phyloP scores from a whole-genome alignment of 2,329 filamentous ascomycete genomes.

The Aspergillus piperis region DNA sequence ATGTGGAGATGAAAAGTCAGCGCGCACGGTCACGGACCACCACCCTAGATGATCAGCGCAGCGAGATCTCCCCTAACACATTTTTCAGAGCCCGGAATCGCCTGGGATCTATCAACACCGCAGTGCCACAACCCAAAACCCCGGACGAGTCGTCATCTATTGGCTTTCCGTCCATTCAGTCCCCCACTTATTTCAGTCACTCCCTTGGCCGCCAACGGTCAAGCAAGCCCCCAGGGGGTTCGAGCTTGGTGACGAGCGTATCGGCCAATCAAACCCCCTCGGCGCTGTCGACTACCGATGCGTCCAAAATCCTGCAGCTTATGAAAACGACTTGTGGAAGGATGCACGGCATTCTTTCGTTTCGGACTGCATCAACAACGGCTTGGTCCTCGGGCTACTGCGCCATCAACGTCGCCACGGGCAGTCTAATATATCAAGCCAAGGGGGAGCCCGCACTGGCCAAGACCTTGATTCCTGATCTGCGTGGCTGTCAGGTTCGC shows the following conservation, averaged over 20 bases:
- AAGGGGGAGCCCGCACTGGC: conserved; percentile 51
- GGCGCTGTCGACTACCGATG: conserved; percentile 47
- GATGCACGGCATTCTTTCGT: conserved; percentile 56
- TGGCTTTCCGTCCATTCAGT: conserved; percentile 51
- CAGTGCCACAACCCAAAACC: conserved; percentile 36
- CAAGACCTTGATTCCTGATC: conserved; percentile 52
- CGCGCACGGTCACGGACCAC: conserved; percentile 45
- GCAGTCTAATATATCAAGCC: conserved; percentile 53
- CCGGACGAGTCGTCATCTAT: conserved; percentile 48
- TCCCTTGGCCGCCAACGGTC: conserved; percentile 36
- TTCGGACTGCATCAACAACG: conserved; percentile 44
- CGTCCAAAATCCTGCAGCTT: conserved; percentile 51
- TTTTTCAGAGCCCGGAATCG: conserved; percentile 39
- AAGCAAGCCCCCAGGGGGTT: conserved; percentile 35
- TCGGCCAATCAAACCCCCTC: conserved; percentile 31
- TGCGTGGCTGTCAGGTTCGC: conserved; percentile 52
- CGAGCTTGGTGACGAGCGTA: conserved; percentile 28
- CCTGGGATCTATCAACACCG: conserved; percentile 44
- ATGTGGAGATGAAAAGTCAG: conserved; percentile 34
- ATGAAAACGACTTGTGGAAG: conserved; percentile 56
- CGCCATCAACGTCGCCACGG: conserved; percentile 53
- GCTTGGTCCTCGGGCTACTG: conserved; percentile 54
- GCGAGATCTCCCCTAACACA: conserved; percentile 37
- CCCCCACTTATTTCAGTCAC: conserved; percentile 39
- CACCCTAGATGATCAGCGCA: conserved; percentile 46